phyloP scores from a whole-genome alignment of 2,329 filamentous ascomycete species.

The Aschersonia sp. region DNA sequence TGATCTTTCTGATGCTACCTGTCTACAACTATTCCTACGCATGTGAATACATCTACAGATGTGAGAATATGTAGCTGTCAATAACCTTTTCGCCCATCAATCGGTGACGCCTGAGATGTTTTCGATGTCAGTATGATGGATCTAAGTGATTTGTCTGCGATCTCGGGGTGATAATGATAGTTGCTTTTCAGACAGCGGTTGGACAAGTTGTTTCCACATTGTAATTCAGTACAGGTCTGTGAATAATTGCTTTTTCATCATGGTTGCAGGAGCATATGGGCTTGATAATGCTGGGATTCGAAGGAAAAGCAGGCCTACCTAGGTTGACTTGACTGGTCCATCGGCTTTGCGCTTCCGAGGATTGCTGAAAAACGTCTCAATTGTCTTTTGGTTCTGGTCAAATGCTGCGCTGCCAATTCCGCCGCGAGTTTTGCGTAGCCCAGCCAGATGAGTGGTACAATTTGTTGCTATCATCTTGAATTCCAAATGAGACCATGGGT shows the following conservation, averaged over 20 bases:
- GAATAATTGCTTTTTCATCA: constrained; percentile 59
- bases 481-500: constrained; percentile 7
- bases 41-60: too few relatives aligned
- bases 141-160: too few relatives aligned
- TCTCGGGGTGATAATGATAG: not conserved
- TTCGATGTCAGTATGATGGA: not conserved
- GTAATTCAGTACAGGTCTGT: constrained; percentile 74
- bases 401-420: constrained; percentile 68
- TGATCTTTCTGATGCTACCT: too few relatives aligned
- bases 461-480: constrained; percentile 35
- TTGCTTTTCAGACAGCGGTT: constrained; percentile 62
- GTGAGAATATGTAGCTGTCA: too few relatives aligned
- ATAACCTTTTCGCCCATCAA: too few relatives aligned
- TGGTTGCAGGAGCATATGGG: constrained; percentile 9
- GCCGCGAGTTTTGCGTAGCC: constrained; percentile 64
- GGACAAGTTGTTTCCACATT: constrained; percentile 59
- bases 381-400: constrained; percentile 60
- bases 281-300: too few relatives aligned
- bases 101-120: too few relatives aligned
- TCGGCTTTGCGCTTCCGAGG: constrained; percentile 4
- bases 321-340: not conserved
- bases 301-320: too few relatives aligned
- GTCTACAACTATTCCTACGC: too few relatives aligned
- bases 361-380: constrained; percentile 59
- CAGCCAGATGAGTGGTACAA: constrained; percentile 53